phyloP scores from a whole-genome alignment of 2,329 filamentous ascomycete species.

The Phyllosticta citribraziliensis region DNA sequence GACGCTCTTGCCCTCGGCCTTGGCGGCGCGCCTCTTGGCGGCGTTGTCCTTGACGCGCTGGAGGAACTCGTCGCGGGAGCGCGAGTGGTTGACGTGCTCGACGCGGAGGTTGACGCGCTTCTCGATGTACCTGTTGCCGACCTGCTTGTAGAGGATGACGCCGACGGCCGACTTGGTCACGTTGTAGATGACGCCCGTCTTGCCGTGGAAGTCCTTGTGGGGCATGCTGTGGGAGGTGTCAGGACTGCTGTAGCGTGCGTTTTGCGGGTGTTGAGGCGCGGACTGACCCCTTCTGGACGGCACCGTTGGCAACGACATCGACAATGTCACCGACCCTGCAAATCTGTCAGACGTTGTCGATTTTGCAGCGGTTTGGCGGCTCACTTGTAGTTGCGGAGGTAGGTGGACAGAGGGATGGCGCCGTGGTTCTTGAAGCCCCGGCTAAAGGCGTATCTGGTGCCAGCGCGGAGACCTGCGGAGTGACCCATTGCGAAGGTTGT shows the following conservation, averaged over 20 bases:
- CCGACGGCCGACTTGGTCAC: slow-evolving; percentile 96
- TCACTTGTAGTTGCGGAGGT: slow-evolving; percentile 87
- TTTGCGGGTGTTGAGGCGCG: not conserved
- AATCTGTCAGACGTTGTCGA: slow-evolving; percentile 3
- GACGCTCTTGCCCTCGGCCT: slow-evolving; percentile 76
- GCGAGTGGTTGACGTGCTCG: slow-evolving; percentile 91
- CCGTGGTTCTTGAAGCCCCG: slow-evolving; percentile 92
- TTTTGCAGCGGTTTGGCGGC: not conserved
- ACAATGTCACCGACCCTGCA: slow-evolving; percentile 91
- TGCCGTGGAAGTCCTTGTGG: slow-evolving; percentile 99
- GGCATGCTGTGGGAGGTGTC: slow-evolving; percentile 62
- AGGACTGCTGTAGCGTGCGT: slow-evolving; percentile 11
- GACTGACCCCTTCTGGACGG: slow-evolving; percentile 90
- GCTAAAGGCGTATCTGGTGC: slow-evolving; percentile 55
- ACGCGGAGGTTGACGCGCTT: slow-evolving; percentile 99
- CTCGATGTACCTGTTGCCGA: slow-evolving; percentile 99
- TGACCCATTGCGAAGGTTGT: slow-evolving; percentile 42
- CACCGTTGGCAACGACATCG: slow-evolving; percentile 98
- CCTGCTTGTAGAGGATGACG: slow-evolving; percentile 99
- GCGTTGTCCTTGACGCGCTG: slow-evolving; percentile 95
- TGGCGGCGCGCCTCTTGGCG: slow-evolving; percentile 83
- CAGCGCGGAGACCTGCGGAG: slow-evolving; percentile 37
- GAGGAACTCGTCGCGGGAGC: slow-evolving; percentile 94
- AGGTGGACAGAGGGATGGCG: slow-evolving; percentile 86
- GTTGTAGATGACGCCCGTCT: slow-evolving; percentile 93